These are phyloP conservation scores for Rhododendron henanense DNA, from an alignment of 148 eudicot genomes.

Conservation along the genomic window DNA sequence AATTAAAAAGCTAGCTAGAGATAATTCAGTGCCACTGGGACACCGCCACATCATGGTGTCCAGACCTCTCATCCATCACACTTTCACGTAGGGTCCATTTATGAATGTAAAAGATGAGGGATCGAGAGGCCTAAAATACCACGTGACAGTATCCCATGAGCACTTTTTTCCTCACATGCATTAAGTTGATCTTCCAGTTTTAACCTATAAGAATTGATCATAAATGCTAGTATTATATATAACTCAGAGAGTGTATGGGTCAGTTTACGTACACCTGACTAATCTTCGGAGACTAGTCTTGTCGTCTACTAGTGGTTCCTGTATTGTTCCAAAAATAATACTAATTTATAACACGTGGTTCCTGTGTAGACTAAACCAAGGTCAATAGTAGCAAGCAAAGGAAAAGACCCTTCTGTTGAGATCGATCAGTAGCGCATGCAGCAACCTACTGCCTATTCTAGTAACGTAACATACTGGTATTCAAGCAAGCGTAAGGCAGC, in stretches of 20 bases:
- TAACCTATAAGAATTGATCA: background rate
- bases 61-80: background rate
- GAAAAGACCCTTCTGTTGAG: background rate
- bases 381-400: background rate
- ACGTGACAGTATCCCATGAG: background rate
- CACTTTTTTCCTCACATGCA: background rate
- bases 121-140: too few species aligned
- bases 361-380: too few species aligned
- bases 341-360: too few species aligned
- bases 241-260: too few species aligned
- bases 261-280: too few species aligned
- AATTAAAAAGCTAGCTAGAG: background rate
- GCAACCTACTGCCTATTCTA: background rate
- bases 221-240: too few species aligned
- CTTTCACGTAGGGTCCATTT: background rate
- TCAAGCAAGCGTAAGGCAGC: background rate
- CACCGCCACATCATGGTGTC: background rate
- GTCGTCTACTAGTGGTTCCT: too few species aligned
- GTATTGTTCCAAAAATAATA: too few species aligned
- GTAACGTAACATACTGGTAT: background rate
- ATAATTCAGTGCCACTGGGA: background rate
- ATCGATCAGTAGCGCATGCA: conserved; percentile 4
- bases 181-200: too few species aligned
- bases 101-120: too few species aligned
- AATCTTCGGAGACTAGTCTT: too few species aligned